phyloP scores from a whole-genome alignment of 495 filamentous ascomycete genomes.

The Cercophora newfieldiana region DNA sequence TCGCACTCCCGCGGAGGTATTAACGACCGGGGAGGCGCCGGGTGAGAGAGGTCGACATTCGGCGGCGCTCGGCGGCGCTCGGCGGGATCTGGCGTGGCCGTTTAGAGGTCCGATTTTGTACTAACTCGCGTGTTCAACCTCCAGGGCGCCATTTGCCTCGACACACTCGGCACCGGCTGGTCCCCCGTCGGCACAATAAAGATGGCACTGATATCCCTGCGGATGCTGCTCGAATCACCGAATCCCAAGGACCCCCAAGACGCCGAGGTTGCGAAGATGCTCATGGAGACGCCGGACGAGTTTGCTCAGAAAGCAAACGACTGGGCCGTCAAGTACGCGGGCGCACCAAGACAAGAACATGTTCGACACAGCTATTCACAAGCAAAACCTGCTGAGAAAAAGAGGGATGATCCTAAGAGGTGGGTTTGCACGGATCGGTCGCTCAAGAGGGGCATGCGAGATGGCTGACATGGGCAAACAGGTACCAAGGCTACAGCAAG shows the following conservation, averaged over 20 bases:
- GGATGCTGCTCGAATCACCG: constrained; percentile 87
- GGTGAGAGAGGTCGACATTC: background rate
- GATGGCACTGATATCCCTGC: constrained; percentile 87
- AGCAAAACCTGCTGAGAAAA: constrained; percentile 13
- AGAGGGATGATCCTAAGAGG: constrained; percentile 41
- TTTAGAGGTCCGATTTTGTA: background rate
- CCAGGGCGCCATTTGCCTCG: constrained; percentile 95
- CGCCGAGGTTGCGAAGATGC: constrained; percentile 91
- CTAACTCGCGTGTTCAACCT: constrained; percentile 14
- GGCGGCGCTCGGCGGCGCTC: background rate
- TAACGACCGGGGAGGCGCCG: background rate
- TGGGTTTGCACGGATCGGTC: constrained; percentile 21
- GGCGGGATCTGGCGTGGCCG: background rate
- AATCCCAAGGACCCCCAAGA: constrained; percentile 98
- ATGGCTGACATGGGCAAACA: constrained; percentile 33
- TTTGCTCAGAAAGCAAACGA: constrained; percentile 84
- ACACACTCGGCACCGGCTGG: constrained; percentile 88
- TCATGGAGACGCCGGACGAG: constrained; percentile 71
- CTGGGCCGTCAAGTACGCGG: constrained; percentile 85
- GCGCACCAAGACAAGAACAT: constrained; percentile 59
- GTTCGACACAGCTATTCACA: constrained; percentile 21
- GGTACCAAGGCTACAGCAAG: constrained; percentile 88
- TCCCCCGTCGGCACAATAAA: constrained; percentile 95
- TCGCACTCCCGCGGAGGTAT: background rate
- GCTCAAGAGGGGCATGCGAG: background rate